Base-by-base conservation (phyloP, 2,329 filamentous ascomycete genomes). In the Monilinia fructigena region DNA sequence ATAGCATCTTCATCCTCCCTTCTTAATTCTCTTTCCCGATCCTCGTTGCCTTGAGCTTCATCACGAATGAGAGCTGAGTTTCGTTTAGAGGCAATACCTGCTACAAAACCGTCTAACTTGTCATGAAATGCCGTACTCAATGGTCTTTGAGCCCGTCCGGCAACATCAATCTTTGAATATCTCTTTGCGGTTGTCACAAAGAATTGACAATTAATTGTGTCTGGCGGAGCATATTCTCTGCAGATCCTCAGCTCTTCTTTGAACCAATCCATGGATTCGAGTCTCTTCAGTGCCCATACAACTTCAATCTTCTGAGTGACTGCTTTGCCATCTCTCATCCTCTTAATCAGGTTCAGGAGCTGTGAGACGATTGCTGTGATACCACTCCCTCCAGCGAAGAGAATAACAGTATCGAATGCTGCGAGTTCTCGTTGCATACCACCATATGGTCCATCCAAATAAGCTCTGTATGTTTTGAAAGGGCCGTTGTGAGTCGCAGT, bases 261-360 rank as follows among this genome's bases (percentile, higher is more conserved):
- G 82, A 97, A 98, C 94, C 94, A 98, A 76, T 97, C 92, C 88
- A 98, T 92, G 0, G 92, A 92, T 77, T 97, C 94, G 18, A 95
- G 87, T 66, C 91, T 87, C 78, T 95, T 96, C 71, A 97, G 82
- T 6, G 93, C 88, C 94, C 94, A 98, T n/a, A 98, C 86, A 1
- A 98, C 91, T 20, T 95, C 89, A 6, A 98, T 89, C 70, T 89
- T 91, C 76, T 90, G 92, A 2, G 93, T 97, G 55, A 97, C 92
- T 45, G 94, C 93, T 78, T 97, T 97, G 60, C 92, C 91, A 75
- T 97, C 93, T 67, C 93, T 88, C 89, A 98, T 97, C 67, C 93
- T 88, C 79, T 97, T 97, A 79, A 97, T 96, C n/a, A 98, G 82
- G 71, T 96, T 92, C 28, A 97, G 83, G 2, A 98, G 82, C 76